Percentiles rank a stretch among this genome's conserved stretches.
These are phyloP conservation scores for Trichosporon coremiiforme DNA, from an alignment of 1,284 basidiomycete genomes.

Conservation along the genomic window DNA sequence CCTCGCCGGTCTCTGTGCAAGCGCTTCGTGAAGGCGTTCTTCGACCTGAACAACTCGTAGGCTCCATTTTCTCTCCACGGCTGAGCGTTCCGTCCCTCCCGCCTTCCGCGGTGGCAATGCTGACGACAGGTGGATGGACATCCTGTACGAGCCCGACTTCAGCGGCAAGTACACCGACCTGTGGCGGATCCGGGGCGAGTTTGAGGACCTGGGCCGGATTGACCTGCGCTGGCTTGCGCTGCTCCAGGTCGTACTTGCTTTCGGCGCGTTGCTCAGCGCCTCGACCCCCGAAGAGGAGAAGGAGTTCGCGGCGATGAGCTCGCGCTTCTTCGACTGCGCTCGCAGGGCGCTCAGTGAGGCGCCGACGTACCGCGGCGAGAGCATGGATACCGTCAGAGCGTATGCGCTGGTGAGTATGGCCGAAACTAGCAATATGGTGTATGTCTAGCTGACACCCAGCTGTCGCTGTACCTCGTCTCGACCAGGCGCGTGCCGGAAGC, in stretches of 20 bases:
- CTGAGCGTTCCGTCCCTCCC: too few species aligned
- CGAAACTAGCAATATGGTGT: too few species aligned
- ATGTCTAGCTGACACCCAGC: conserved; percentile 27
- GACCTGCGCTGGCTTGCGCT: conserved; percentile 44
- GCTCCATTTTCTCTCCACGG: too few species aligned
- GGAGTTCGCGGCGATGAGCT: conserved; percentile 35
- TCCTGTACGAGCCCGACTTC: conserved; percentile 43
- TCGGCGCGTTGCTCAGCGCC: conserved; percentile 40
- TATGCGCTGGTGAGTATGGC: conserved; percentile 34
- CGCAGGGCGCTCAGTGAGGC: conserved; percentile 38
- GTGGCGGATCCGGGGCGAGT: conserved; percentile 36
- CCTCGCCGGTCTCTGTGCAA: conserved; percentile 37
- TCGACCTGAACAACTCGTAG: conserved; percentile 39
- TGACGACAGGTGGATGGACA: conserved; percentile 37
- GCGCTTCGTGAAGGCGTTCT: conserved; percentile 36
- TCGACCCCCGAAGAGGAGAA: conserved; percentile 22
- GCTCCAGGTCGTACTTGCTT: conserved; percentile 42
- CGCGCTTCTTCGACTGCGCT: conserved; percentile 35
- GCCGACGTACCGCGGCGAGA: conserved; percentile 40
- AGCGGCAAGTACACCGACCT: conserved; percentile 34
- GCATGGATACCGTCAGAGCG: conserved; percentile 42
- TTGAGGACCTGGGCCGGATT: conserved; percentile 36
- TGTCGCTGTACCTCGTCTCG: conserved; percentile 40
- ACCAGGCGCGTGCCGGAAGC: conserved; percentile 41
- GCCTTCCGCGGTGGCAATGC: background rate